Evolutionary conservation across 78 protist species (phyloP), one percentile per base, ranked within the genome.

Genomic region (Neovahlkampfia damariscottae): DNA sequence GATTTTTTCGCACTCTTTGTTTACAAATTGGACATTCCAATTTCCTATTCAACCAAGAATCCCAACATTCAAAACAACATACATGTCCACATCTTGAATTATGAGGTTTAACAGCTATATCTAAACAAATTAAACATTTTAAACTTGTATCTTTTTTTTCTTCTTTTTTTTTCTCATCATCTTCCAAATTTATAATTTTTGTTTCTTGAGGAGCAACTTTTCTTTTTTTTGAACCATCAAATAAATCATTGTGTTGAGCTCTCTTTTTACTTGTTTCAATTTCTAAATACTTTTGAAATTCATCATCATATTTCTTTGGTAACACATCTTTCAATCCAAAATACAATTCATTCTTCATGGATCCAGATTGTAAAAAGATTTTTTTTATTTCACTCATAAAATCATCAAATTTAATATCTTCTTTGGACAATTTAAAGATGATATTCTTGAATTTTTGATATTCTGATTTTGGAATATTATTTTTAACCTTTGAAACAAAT

Each of bases 301-400:
- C 62, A 50, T 50, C 62, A 50, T n/a, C 62, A 50, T 50, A 50
- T 50, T n/a, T n/a, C n/a, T n/a, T n/a, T n/a, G n/a, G n/a, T n/a
- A n/a, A n/a, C n/a, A n/a, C n/a, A n/a, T n/a, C n/a, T n/a, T n/a
- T n/a, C n/a, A n/a, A n/a, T n/a, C n/a, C n/a, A n/a, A n/a, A n/a
- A n/a, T n/a, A n/a, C n/a, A n/a, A n/a, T n/a, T n/a, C n/a, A n/a
- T n/a, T n/a, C n/a, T n/a, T n/a, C n/a, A n/a, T n/a, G n/a, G n/a
- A n/a, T n/a, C n/a, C n/a, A n/a, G n/a, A n/a, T n/a, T n/a, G n/a
- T n/a, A n/a, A n/a, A n/a, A n/a, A n/a, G n/a, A n/a, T n/a, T n/a
- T n/a, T n/a, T n/a, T n/a, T n/a, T n/a, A n/a, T n/a, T n/a, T n/a
- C n/a, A n/a, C n/a, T n/a, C n/a, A n/a, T n/a, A n/a, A n/a, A n/a